These are phyloP conservation scores for Tylopilus subfusipes DNA, from an alignment of 768 basidiomycete genomes.

Conservation along the genomic window DNA sequence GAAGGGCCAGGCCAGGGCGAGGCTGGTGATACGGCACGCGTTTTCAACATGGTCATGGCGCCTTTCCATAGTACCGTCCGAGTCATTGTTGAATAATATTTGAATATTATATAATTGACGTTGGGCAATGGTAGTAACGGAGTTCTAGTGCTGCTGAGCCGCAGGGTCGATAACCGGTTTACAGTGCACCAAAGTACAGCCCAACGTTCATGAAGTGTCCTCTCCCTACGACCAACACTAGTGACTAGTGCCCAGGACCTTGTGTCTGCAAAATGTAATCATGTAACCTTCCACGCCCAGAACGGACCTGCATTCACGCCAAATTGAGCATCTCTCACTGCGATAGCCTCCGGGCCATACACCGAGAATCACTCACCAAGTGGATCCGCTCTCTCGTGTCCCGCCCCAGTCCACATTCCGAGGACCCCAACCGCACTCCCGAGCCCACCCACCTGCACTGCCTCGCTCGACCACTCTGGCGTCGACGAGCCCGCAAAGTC, in stretches of 20 bases:
- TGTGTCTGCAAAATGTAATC: conserved; percentile 2
- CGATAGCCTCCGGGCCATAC: background rate
- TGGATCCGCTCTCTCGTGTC: conserved; percentile 43
- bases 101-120: no score
- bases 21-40: no score
- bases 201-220: no score
- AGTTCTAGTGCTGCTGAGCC: no score
- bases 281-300: conserved; percentile 43
- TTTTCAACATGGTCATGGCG: no score
- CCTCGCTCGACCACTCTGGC: conserved; percentile 52
- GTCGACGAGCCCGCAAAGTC: conserved; percentile 27
- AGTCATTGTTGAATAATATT: no score
- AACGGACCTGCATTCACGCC: conserved; percentile 33
- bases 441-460: conserved; percentile 53
- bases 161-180: no score
- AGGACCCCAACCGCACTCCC: conserved; percentile 52
- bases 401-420: conserved; percentile 54
- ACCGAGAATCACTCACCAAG: conserved; percentile 36
- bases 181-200: no score
- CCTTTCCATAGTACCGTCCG: no score
- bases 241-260: background rate
- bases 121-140: no score
- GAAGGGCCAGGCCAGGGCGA: no score
- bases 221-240: no score
- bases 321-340: background rate